Evolutionary conservation across 192 early-diverging fungal genomes (phyloP), one percentile per base, ranked within the genome.

Genomic region (Mortierella alpina): DNA sequence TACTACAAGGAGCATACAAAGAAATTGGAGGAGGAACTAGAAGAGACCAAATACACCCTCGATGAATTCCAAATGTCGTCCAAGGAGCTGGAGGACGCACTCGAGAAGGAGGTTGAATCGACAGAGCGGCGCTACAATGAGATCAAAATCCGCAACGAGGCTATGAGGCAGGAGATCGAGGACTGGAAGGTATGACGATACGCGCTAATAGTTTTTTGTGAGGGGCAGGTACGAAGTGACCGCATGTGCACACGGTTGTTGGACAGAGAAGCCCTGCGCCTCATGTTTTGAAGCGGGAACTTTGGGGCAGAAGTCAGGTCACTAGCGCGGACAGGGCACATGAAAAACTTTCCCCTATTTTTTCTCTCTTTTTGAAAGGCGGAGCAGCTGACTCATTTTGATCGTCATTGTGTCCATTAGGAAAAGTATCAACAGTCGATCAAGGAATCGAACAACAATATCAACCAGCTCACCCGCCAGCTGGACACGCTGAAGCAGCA

Each of bases 391-490:
- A 66, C 64, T 39, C 41, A 11, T n/a, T 52, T 45, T 45, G 41
- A 48, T 64, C 39, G 18, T 56, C n/a, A 10, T 13, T 56, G 20
- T 11, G 45, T 31, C 23, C 45, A 18, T 62, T 75, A 89, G 88
- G 58, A 81, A 39, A 89, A 94, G 79, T 94, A 89, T 82, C 89
- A 89, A 59, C 72, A 86, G 54, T 71, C 88, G 8, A 86, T 91
- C 72, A 86, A 92, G 42, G 92, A 94, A 70, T 87, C 88, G 17
- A 93, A 90, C 59, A 75, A 86, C 41, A 86, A 85, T 17, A 84
- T 91, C 69, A 85, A 83, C 44, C 91, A 91, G 70, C 90, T 94
- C 73, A 90, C 92, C 75, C 84, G 92, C 54, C 92, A 94, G 70
- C 84, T 94, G 45, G 92, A 94, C 59, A 85, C 88, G 73, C 78